phyloP scores from a whole-genome alignment of 768 basidiomycete species.

The Kwoniella heveanensis region DNA sequence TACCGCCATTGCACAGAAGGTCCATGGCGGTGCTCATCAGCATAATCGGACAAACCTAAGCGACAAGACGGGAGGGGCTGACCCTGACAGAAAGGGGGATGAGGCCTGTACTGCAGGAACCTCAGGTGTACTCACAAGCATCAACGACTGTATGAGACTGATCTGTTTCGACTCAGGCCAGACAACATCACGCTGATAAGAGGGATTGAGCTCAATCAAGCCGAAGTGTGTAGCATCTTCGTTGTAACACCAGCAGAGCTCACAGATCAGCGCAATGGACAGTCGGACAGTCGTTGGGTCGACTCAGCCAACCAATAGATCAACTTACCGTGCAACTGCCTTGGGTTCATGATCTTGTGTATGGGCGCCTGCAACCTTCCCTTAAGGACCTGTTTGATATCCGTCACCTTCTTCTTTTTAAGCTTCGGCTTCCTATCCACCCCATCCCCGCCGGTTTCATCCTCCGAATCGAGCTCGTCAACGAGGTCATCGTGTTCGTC shows the following conservation, averaged over 20 bases:
- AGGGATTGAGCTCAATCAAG: slow-evolving; percentile 31
- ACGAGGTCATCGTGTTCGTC: slow-evolving; percentile 19
- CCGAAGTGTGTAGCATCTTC: slow-evolving; percentile 42
- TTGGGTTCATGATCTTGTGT: slow-evolving; percentile 21
- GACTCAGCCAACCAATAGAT: background rate
- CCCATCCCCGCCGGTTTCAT: background rate
- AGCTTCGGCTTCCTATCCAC: slow-evolving; percentile 19
- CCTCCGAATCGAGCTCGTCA: slow-evolving; percentile 15
- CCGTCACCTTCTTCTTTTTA: background rate
- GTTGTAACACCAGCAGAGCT: background rate
- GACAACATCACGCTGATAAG: slow-evolving; percentile 50
- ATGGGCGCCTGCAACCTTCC: slow-evolving; percentile 20
- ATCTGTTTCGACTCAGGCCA: slow-evolving; percentile 43
- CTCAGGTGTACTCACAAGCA: slow-evolving; percentile 33
- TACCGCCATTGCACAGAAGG: too few species aligned
- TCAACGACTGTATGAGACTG: slow-evolving; percentile 43
- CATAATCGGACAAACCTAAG: too few species aligned
- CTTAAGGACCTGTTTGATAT: slow-evolving; percentile 9
- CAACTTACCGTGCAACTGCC: slow-evolving; percentile 39
- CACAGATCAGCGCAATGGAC: slow-evolving; percentile 4
- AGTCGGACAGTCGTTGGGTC: background rate
- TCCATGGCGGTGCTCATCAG: background rate
- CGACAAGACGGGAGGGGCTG: too few species aligned
- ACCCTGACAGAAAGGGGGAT: too few species aligned
- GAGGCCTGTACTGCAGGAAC: background rate